phyloP scores from a whole-genome alignment of 768 basidiomycete species.

The Fistulinella prunicolor region DNA sequence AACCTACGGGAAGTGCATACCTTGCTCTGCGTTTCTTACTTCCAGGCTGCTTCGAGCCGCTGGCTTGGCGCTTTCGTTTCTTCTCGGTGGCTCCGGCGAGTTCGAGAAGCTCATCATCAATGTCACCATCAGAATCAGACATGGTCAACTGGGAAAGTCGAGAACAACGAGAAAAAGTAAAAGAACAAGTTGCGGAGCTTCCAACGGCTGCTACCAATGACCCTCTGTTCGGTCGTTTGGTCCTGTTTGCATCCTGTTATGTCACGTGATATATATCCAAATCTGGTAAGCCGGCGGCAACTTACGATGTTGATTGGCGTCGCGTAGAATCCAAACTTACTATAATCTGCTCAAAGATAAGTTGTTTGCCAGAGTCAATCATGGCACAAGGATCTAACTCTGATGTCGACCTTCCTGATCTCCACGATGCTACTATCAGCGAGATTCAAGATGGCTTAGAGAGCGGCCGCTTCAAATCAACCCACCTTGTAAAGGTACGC shows the following conservation, averaged over 20 bases:
- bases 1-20: constrained; percentile 41
- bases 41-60: constrained; percentile 40
- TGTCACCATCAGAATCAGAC: constrained; percentile 52
- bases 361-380: background rate
- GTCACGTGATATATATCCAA: constrained; percentile 15
- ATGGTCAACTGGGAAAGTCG: constrained; percentile 24
- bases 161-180: background rate
- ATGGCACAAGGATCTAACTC: constrained; percentile 3
- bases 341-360: too few species aligned
- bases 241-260: constrained; percentile 15
- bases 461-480: constrained; percentile 50
- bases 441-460: constrained; percentile 55
- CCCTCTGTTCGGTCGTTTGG: constrained; percentile 13
- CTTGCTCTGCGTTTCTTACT: constrained; percentile 71
- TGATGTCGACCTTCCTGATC: constrained; percentile 39
- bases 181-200: constrained; percentile 1
- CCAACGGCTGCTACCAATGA: background rate
- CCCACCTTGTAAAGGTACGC: constrained; percentile 57
- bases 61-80: constrained; percentile 60
- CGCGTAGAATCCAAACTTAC: too few species aligned
- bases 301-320: background rate
- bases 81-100: constrained; percentile 70
- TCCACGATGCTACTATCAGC: constrained; percentile 57
- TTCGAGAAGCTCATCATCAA: constrained; percentile 73
- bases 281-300: constrained; percentile 9